Evolutionary conservation across 1,139 yeast species (phyloP), one percentile per base, ranked within the genome.

Genomic region (Spathaspora sp.): DNA sequence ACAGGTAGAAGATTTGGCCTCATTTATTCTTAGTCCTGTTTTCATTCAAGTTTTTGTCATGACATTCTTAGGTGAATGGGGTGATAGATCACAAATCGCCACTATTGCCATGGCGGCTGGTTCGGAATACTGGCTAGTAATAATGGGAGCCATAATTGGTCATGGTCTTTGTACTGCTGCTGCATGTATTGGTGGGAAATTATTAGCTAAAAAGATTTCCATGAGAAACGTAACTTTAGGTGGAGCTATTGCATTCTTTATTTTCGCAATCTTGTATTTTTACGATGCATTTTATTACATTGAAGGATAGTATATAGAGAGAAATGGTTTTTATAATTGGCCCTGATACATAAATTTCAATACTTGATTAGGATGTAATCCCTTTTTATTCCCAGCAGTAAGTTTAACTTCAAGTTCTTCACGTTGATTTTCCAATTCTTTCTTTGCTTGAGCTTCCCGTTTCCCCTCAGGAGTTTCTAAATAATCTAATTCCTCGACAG

Each of bases 91-190:
- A 11, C 99, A 93, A 69, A 89, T 93, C 46, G 97, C 98, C 34
- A 95, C 97, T 38, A 90, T 93, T 59, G 99, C 99, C 44, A 87
- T 93, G 95, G 98, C 98, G 42, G 97, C 99, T 1, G 97, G 97
- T 36, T 84, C 90, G 34, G 89, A 90, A 64, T 93, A 89, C 70
- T 84, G 95, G 93, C 77, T 77, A 59, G 96, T 91, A 42, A 89
- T 93, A 41, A 56, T 85, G 40, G 99, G 99, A 49, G 96, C 96
- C 18, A 82, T 90, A 39, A 64, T 86, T 41, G 99, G 99, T 24
- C 99, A 93, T 65, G 84, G 86, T 9, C 48, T 87, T n/a, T 93
- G 99, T 69, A 89, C 98, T 0, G 81, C 81, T 41, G 81, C 90
- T 49, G 99, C 99, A n/a, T 96, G 95, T 46, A 50, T 89, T 49